Percentiles rank a stretch among this genome's conserved stretches.
Evolutionary conservation across 164 flowering plant genomes (phyloP).

Genomic region (Vitis riparia): DNA sequence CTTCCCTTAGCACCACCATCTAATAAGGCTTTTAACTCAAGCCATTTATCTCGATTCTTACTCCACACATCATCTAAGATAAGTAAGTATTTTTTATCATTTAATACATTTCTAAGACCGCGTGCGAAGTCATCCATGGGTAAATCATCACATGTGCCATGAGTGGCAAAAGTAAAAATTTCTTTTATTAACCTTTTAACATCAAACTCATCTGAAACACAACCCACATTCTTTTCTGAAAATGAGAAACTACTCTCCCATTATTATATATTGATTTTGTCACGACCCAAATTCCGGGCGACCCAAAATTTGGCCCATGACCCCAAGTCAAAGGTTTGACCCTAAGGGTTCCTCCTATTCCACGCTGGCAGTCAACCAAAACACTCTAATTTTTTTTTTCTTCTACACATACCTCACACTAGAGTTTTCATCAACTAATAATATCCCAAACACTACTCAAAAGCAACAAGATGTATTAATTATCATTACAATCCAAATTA

Average conservation of each 20-base stretch:
- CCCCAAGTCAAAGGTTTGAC: no score
- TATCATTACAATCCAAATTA: no score
- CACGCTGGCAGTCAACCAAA: no score
- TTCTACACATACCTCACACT: no score
- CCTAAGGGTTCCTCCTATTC: no score
- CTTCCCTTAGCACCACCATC: background rate
- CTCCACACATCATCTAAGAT: background rate
- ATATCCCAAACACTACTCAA: no score
- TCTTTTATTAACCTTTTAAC: background rate
- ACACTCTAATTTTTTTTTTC: no score
- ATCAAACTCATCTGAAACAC: background rate
- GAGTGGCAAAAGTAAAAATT: background rate
- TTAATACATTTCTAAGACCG: background rate
- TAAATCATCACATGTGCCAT: background rate
- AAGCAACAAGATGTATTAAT: no score
- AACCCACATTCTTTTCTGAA: background rate
- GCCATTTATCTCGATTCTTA: background rate
- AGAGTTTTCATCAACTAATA: no score
- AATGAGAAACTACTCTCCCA: background rate
- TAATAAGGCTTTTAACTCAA: background rate
- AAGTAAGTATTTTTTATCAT: background rate
- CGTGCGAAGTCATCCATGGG: background rate
- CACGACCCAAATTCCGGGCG: no score
- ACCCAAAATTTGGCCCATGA: no score
- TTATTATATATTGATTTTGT: background rate